Evolutionary conservation across 2,329 filamentous ascomycete species (phyloP), one percentile per base, ranked within the genome.

Genomic region (Rhexocercosporidium sp.): DNA sequence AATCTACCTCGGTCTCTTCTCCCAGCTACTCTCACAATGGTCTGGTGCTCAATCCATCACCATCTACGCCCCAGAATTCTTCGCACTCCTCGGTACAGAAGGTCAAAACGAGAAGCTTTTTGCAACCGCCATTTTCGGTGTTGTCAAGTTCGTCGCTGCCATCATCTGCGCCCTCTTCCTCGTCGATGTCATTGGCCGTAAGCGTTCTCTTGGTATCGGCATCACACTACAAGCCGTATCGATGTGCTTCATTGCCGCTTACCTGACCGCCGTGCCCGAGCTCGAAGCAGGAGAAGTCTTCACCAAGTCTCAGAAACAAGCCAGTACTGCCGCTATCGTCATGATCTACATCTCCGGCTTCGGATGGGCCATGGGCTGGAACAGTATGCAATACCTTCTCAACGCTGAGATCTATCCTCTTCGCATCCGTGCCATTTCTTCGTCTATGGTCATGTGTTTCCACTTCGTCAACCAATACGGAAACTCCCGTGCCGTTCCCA

Each of bases 381-480:
- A 93, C 80, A 87, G 84, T 1, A 91, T 92, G 83, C 91, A 93
- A 79, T 94, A 94, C 76, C 84, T 94, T 3, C 85, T 94, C 66
- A 93, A 91, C 20, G 90, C 90, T 1, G 92, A 94, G 76, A 84
- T 94, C 69, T 94, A 92, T 80, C 91, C 92, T 0, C 83, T 94
- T 11, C 86, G 90, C 1, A 88, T 94, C 62, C 87, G 92, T 63
- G 90, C 91, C 3, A 79, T 93, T 14, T 87, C 89, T n/a, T 91
- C 90, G 0, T 90, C 87, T 0, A 83, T 91, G 75, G 87, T 90
- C 53, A 94, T 94, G 91, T 91, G 88, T 0, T 85, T 93, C 67
- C 91, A 94, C 78, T 94, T 94, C 75, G 89, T 86, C 67, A 92
- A 92, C 78, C 90, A 93, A 78, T 94, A 92, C 76, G 92, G 90